Evolutionary conservation across 768 basidiomycete genomes (phyloP), one percentile per base, ranked within the genome.

Genomic region (Tephrocybe sp.): DNA sequence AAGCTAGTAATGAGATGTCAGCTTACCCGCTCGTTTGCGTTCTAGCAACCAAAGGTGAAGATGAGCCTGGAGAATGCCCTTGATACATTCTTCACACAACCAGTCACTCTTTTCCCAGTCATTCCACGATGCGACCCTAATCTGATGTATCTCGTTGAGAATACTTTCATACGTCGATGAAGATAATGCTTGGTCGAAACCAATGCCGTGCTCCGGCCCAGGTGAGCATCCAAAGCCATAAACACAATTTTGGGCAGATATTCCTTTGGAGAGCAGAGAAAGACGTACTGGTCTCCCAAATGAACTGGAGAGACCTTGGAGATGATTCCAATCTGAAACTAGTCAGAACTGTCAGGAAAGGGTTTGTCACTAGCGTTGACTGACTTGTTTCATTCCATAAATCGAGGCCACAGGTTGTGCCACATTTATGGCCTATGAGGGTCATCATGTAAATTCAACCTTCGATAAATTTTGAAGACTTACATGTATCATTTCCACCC

Each of bases 11-110:
- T 16, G 22, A 40, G 1, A 46, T 14, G 44, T 41, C 4, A 14
- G 19, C 59, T 31, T 32, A 65, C 66, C 39, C 43, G 58, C 54
- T 44, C 53, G 45, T 41, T 61, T 64, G 12, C 50, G 45, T 12
- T 57, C 56, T 11, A 67, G 45, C 1, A 62, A 47, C 66, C 66
- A 69, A 14, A 65, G 48, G 23, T 65, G 62, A 10, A 69, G 54
- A 44, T 69, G 65, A 11, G 35, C 46, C 9, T 39, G 19, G 4
- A 69, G n/a, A 22, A 72, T 38, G 43, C 52, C 51, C 4, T 34
- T 44, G 44, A 72, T 60, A 48, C 69, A 71, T 1, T 44, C 17
- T 49, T 56, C 52, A 52, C 70, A 72, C n/a, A 70, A 14, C 59
- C 66, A 65, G 23, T 68, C 64, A 14, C 58, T 56, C 36, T 61